Base-by-base conservation (phyloP, 306 rosid genomes). In the Casuarina glauca region DNA sequence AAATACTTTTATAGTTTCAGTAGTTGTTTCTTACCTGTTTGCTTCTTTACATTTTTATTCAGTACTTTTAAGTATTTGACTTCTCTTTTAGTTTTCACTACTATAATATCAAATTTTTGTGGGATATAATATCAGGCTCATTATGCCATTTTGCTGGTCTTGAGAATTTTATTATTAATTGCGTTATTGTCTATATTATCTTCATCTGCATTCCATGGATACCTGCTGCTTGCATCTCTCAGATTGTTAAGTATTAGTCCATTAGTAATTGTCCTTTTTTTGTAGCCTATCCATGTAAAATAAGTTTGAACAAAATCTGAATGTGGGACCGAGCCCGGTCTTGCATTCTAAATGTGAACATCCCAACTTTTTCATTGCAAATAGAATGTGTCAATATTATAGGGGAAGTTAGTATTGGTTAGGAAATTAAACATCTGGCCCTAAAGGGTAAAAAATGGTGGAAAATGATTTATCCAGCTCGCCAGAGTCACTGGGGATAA, bases 21-120 rank as follows among this genome's bases (percentile, higher is more conserved):
- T 46, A 42, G n/a, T 44, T 49, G 53, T 62, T 63, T 17, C 74
- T 72, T 72, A 62, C 10, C 26, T 58, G 64, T 58, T 38, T 32
- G 64, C 81, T n/a, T 20, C 26, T 41, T 71, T 53, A 3, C 42
- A 41, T 72, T 58, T 46, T 58, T 45, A 74, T 46, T 11, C 13
- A 3, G 35, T 38, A 45, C n/a, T 44, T 36, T 53, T 9, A 42
- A 46, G 63, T 48, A 50, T 67, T 46, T 57, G 26, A 55, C 67
- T 72, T 68, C 6, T 77, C 78, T 55, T 17, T 68, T 35, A 11
- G 16, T 5, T 62, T 11, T 62, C 4, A 62, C 16, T 36, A 62
- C 39, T 32, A 62, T 42, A 62, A 35, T 9, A 36, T 32, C 10
- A 13, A 3, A 62, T 6, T 26, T 61, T 61, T 62, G 43, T 62